phyloP scores from a whole-genome alignment of 2,329 filamentous ascomycete genomes.

The Epichloe typhina region DNA sequence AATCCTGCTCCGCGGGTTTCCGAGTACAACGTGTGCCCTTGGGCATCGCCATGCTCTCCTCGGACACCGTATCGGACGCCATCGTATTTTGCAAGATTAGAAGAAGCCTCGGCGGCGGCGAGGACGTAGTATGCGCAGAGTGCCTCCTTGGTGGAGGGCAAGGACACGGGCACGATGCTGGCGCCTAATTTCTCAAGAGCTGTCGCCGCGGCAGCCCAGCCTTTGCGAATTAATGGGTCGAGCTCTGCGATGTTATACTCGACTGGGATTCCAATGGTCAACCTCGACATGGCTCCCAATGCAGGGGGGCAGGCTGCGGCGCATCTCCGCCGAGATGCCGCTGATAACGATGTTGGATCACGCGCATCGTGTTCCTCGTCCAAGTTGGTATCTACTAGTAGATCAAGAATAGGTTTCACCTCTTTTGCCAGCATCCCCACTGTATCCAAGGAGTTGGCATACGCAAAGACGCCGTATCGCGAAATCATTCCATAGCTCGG shows the following conservation, averaged over 20 bases:
- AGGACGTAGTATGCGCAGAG: constrained; percentile 92
- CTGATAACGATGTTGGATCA: constrained; percentile 62
- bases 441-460: constrained; percentile 86
- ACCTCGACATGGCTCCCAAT: constrained; percentile 14
- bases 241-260: constrained; percentile 89
- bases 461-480: constrained; percentile 75
- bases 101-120: constrained; percentile 87
- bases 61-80: constrained; percentile 79
- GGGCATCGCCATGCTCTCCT: constrained; percentile 35
- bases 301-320: constrained; percentile 14
- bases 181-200: constrained; percentile 52
- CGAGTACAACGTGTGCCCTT: constrained; percentile 58
- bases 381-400: constrained; percentile 38
- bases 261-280: constrained; percentile 44
- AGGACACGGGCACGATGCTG: constrained; percentile 58
- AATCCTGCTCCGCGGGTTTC: constrained; percentile 61
- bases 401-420: constrained; percentile 35
- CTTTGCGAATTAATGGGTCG: constrained; percentile 49
- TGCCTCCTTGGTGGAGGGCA: constrained; percentile 74
- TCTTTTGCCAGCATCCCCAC: constrained; percentile 60
- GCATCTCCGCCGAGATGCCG: constrained; percentile 38
- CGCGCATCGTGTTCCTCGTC: constrained; percentile 44
- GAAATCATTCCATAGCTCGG: constrained; percentile 83
- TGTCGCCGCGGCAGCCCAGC: constrained; percentile 54
- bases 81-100: constrained; percentile 93